These are phyloP conservation scores for Teratosphaeria destructans DNA, from an alignment of 2,329 filamentous ascomycete genomes.

Conservation along the genomic window DNA sequence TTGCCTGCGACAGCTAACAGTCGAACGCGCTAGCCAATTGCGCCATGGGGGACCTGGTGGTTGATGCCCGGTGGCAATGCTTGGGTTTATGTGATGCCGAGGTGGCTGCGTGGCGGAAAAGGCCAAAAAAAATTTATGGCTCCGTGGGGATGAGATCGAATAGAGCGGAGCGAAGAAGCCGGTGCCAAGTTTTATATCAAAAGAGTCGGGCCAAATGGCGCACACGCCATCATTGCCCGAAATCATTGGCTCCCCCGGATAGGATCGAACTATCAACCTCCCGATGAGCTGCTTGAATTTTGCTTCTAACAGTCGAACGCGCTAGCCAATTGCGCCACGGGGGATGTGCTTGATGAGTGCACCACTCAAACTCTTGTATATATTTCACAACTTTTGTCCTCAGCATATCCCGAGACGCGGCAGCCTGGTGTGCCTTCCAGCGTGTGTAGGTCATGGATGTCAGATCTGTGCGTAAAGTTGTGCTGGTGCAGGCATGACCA, in stretches of 20 bases:
- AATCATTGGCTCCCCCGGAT: background rate
- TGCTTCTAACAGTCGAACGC: constrained; percentile 4
- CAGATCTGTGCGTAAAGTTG: no score
- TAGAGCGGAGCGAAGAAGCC: background rate
- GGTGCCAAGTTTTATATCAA: no score
- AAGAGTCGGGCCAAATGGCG: no score
- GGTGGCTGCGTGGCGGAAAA: background rate
- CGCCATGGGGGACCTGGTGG: background rate
- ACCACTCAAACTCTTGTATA: no score
- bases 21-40: constrained; percentile 4
- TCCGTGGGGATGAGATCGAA: background rate
- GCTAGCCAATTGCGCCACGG: constrained; percentile 4
- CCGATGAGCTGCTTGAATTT: background rate
- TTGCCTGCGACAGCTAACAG: background rate
- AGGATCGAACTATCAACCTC: constrained; percentile 7
- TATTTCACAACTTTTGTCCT: background rate
- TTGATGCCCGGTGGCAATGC: background rate
- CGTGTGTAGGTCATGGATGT: background rate
- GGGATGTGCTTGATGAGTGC: background rate
- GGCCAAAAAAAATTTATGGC: background rate
- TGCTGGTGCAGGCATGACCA: no score
- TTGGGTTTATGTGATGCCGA: background rate
- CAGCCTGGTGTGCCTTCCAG: background rate
- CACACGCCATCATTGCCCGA: no score
- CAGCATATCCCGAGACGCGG: no score